phyloP scores from a whole-genome alignment of 2,329 filamentous ascomycete genomes.

The Nothophoma quercina region DNA sequence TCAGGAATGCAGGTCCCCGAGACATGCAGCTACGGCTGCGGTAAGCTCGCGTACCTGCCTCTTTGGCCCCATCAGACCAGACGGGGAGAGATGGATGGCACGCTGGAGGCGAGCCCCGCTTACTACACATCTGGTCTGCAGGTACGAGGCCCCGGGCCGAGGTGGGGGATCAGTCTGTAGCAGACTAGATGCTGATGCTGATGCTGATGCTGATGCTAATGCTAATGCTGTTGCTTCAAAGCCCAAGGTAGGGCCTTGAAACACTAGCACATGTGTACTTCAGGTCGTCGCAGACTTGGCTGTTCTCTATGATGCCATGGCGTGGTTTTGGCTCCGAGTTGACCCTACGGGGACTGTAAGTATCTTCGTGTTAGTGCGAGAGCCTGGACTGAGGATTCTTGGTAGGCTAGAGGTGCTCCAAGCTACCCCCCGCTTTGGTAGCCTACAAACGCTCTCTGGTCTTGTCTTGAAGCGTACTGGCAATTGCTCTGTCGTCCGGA shows the following conservation, averaged over 20 bases:
- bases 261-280: not conserved
- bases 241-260: not conserved
- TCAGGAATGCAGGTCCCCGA: constrained; percentile 7
- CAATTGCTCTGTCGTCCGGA: too few relatives aligned
- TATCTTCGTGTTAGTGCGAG: too few relatives aligned
- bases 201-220: not conserved
- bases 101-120: not conserved
- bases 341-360: too few relatives aligned
- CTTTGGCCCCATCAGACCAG: too few relatives aligned
- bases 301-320: not conserved
- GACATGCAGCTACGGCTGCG: constrained; percentile 1
- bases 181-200: not conserved
- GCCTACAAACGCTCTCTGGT: too few relatives aligned
- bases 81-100: too few relatives aligned
- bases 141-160: constrained; percentile 11
- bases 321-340: not conserved
- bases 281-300: too few relatives aligned
- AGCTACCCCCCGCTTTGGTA: too few relatives aligned
- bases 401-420: too few relatives aligned
- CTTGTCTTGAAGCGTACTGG: too few relatives aligned
- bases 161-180: not conserved
- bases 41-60: not conserved
- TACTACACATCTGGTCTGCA: not conserved
- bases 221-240: not conserved
- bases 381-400: too few relatives aligned